A percentile compares a stretch with the other conserved stretches of the same genome.
These are phyloP conservation scores for Zygosaccharomyces pseudobailii DNA, from an alignment of 1,139 yeast species.

Conservation along the genomic window DNA sequence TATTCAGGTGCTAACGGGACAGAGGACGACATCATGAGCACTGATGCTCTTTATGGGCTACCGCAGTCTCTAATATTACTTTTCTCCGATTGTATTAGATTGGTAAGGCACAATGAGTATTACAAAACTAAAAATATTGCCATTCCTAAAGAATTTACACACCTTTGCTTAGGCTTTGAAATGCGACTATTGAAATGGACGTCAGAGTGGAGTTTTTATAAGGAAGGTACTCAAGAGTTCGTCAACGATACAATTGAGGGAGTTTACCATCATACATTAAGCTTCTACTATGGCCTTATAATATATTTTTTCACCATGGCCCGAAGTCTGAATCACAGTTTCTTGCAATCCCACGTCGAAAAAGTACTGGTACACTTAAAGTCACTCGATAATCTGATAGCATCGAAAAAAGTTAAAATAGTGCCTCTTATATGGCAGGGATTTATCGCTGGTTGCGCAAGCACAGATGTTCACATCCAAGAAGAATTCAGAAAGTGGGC, in stretches of 20 bases:
- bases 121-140: slow-evolving; percentile 34
- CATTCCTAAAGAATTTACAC: slow-evolving; percentile 38
- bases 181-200: slow-evolving; percentile 57
- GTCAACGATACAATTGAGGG: slow-evolving; percentile 59
- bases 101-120: slow-evolving; percentile 58
- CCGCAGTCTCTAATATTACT: slow-evolving; percentile 74
- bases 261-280: slow-evolving; percentile 75
- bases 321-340: slow-evolving; percentile 46
- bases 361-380: slow-evolving; percentile 63
- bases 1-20: slow-evolving; percentile 32
- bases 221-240: slow-evolving; percentile 32
- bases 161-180: slow-evolving; percentile 47
- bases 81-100: slow-evolving; percentile 64
- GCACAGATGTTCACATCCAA: slow-evolving; percentile 55
- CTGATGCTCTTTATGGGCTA: slow-evolving; percentile 78
- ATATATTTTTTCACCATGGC: slow-evolving; percentile 74
- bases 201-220: slow-evolving; percentile 44
- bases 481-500: slow-evolving; percentile 75
- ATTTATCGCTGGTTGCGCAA: slow-evolving; percentile 83
- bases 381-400: slow-evolving; percentile 53
- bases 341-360: slow-evolving; percentile 48
- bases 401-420: slow-evolving; percentile 51
- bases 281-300: slow-evolving; percentile 69
- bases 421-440: slow-evolving; percentile 88
- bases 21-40: slow-evolving; percentile 50